Evolutionary conservation across 805 yeast species (phyloP).

Genomic region (Millerago galiae): DNA sequence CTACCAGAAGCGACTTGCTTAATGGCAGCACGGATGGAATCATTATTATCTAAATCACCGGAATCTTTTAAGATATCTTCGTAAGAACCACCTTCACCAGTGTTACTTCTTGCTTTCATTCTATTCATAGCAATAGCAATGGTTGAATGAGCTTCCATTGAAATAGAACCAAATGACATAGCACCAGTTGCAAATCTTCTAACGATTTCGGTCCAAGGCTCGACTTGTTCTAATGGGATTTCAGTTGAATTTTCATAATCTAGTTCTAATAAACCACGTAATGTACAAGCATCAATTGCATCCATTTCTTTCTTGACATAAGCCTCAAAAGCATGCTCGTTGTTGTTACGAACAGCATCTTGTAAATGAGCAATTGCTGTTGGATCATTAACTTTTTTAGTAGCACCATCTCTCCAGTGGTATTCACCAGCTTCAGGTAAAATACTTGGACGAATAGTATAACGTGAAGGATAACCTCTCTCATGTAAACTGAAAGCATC

Average conservation of each 20-base stretch:
- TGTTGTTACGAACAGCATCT: conserved; percentile 97
- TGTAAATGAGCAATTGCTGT: conserved; percentile 91
- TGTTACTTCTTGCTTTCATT: conserved; percentile 94
- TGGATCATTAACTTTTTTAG: conserved; percentile 91
- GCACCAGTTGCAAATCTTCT: conserved; percentile 99
- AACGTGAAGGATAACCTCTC: conserved; percentile 80
- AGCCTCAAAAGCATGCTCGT: conserved; percentile 86
- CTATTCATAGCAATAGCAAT: conserved; percentile 98
- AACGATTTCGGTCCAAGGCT: conserved; percentile 99
- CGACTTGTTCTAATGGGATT: conserved; percentile 95
- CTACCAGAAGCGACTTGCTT: conserved; percentile 98
- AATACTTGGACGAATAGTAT: conserved; percentile 56
- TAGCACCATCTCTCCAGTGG: conserved; percentile 99
- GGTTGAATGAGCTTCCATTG: conserved; percentile 97
- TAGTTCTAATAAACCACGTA: conserved; percentile 89
- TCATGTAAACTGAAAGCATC: conserved; percentile 94
- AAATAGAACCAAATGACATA: conserved; percentile 97
- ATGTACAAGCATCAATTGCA: conserved; percentile 86
- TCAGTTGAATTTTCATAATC: conserved; percentile 66
- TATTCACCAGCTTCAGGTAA: conserved; percentile 95
- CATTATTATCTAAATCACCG: conserved; percentile 74
- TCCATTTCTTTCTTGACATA: conserved; percentile 87
- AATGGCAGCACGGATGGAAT: conserved; percentile 97
- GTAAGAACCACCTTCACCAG: conserved; percentile 91
- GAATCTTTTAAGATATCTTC: conserved; percentile 87